These are phyloP conservation scores for Neurospora sp. DNA, from an alignment of 495 filamentous ascomycete genomes.

Conservation along the genomic window DNA sequence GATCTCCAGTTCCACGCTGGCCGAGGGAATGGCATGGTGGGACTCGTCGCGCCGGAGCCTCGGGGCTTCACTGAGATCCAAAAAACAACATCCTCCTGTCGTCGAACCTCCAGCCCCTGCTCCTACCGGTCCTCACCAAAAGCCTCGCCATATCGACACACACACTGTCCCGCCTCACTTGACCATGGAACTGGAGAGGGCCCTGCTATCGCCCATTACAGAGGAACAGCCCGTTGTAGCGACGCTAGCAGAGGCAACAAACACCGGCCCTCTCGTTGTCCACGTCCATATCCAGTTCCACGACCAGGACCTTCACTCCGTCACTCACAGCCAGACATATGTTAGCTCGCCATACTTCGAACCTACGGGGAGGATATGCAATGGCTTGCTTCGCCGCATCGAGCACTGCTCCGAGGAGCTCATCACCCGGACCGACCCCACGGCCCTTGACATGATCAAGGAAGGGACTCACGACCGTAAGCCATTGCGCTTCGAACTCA, in stretches of 20 bases:
- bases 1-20: not conserved
- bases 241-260: not conserved
- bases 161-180: not conserved
- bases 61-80: constrained; percentile 5
- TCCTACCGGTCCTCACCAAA: not conserved
- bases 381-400: constrained; percentile 34
- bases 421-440: constrained; percentile 37
- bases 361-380: constrained; percentile 29
- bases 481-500: constrained; percentile 33
- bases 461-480: constrained; percentile 27
- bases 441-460: constrained; percentile 28
- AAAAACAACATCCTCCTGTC: constrained; percentile 10
- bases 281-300: constrained; percentile 36
- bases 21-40: constrained; percentile 21
- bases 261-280: constrained; percentile 13
- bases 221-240: constrained; percentile 9
- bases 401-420: constrained; percentile 39
- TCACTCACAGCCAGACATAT: constrained; percentile 28
- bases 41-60: constrained; percentile 13
- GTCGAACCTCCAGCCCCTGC: constrained; percentile 9
- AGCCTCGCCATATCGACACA: constrained; percentile 1
- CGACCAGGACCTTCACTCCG: constrained; percentile 29
- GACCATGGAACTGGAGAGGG: constrained; percentile 17
- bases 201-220: constrained; percentile 14
- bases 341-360: constrained; percentile 28